Evolutionary conservation across 2,329 filamentous ascomycete species (phyloP).

Genomic region (Hypoxylon sp.): DNA sequence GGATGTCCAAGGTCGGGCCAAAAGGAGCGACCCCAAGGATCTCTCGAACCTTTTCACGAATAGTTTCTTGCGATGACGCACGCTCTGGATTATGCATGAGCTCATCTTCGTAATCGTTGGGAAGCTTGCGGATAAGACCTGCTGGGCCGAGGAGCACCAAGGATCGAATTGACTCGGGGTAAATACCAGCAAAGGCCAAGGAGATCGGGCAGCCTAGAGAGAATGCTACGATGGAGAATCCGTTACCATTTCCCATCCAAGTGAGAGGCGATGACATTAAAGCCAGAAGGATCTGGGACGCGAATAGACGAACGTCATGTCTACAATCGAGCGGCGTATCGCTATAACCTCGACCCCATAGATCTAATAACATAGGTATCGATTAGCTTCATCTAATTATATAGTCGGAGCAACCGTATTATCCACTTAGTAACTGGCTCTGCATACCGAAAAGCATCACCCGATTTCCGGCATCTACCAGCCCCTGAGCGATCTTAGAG

Average conservation of each 20-base stretch:
- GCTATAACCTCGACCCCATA: conserved; percentile 43
- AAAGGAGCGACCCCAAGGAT: conserved; percentile 33
- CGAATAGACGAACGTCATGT: conserved; percentile 36
- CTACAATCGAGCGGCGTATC: conserved; percentile 37
- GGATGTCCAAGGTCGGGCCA: conserved; percentile 21
- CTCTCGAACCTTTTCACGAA: conserved; percentile 37
- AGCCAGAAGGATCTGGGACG: conserved; percentile 32
- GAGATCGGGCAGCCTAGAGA: conserved; percentile 38
- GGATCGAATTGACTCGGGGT: conserved; percentile 26
- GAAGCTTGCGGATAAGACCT: conserved; percentile 34
- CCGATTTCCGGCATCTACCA: conserved; percentile 42
- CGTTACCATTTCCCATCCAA: conserved; percentile 28
- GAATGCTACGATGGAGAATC: conserved; percentile 35
- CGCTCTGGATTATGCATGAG: conserved; percentile 35
- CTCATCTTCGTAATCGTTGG: conserved; percentile 35
- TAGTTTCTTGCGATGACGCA: conserved; percentile 26
- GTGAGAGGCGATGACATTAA: conserved; percentile 33
- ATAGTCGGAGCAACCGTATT: conserved; percentile 2
- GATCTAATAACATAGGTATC: conserved; percentile 29
- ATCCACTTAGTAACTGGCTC: not conserved
- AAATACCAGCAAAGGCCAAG: conserved; percentile 30
- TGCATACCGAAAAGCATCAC: conserved; percentile 45
- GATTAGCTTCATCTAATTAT: conserved; percentile 2
- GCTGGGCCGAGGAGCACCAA: conserved; percentile 36
- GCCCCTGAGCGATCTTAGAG: conserved; percentile 39